Conservation (phyloP, 1,284 basidiomycete species). For the Gymnopus androsaceus region DNA sequence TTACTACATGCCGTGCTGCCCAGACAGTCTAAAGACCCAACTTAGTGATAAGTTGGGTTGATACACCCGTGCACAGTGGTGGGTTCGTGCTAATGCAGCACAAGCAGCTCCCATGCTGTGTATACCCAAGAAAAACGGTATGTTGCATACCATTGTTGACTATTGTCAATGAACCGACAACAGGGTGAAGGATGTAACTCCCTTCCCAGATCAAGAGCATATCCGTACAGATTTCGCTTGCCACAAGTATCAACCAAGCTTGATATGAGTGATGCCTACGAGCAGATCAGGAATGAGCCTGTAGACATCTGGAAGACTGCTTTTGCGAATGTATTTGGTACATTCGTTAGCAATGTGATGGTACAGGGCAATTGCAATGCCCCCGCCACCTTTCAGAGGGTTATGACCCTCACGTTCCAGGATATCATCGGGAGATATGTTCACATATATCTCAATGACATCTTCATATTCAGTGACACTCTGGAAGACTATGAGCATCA, state of each 20-base stretch:
- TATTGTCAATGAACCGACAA: no score
- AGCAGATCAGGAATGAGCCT: slow-evolving; percentile 22
- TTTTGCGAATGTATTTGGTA: slow-evolving; percentile 27
- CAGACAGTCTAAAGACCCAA: slow-evolving; percentile 41
- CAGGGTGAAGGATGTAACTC: no score
- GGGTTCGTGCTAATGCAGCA: no score
- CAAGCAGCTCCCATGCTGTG: no score
- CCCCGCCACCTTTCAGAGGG: no score
- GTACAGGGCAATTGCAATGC: slow-evolving; percentile 29
- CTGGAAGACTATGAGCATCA: slow-evolving; percentile 30
- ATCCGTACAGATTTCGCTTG: slow-evolving; percentile 32
- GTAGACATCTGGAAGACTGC: slow-evolving; percentile 10
- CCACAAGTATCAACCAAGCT: slow-evolving; percentile 29
- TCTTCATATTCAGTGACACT: slow-evolving; percentile 37
- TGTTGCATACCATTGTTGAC: no score
- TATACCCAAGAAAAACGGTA: no score
- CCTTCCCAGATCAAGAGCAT: no score
- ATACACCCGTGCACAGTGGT: no score
- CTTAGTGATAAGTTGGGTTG: no score
- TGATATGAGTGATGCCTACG: slow-evolving; percentile 35
- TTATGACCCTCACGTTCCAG: no score
- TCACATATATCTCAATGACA: slow-evolving; percentile 32
- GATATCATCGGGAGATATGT: slow-evolving; percentile 13
- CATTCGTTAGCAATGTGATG: slow-evolving; percentile 30
- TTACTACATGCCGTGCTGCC: slow-evolving; percentile 35